phyloP scores from a whole-genome alignment of 2,329 filamentous ascomycete species.

The Onygena corvina region DNA sequence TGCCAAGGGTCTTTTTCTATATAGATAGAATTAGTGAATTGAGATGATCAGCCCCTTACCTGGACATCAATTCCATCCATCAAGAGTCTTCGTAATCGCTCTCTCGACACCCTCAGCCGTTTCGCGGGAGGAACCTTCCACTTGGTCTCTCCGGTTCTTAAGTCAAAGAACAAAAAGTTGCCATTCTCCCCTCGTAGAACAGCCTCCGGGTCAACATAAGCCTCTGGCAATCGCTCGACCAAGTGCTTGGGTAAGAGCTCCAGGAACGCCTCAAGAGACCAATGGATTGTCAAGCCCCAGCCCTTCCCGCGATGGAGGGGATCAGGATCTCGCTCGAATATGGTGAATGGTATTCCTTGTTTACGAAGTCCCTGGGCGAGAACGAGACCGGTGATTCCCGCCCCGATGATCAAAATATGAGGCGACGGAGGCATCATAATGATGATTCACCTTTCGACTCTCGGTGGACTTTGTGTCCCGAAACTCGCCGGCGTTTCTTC shows the following conservation, averaged over 20 bases:
- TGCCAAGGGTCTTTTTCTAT: background rate
- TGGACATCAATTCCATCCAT: slow-evolving; percentile 38
- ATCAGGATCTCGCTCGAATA: slow-evolving; percentile 10
- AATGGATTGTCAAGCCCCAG: slow-evolving; percentile 52
- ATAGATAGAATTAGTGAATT: background rate
- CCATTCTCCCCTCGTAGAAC: slow-evolving; percentile 38
- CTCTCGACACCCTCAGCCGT: slow-evolving; percentile 39
- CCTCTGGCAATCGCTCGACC: slow-evolving; percentile 32
- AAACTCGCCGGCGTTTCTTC: background rate
- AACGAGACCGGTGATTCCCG: slow-evolving; percentile 29
- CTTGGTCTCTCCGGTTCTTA: slow-evolving; percentile 39
- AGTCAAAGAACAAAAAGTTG: slow-evolving; percentile 45
- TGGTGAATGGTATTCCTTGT: slow-evolving; percentile 7
- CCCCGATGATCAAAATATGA: slow-evolving; percentile 28
- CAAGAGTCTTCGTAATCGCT: slow-evolving; percentile 37
- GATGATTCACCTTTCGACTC: too few relatives aligned
- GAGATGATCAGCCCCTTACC: slow-evolving; percentile 21
- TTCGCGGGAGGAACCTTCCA: slow-evolving; percentile 36
- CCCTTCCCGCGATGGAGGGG: slow-evolving; percentile 7
- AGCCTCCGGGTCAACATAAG: slow-evolving; percentile 44
- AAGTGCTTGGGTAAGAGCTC: slow-evolving; percentile 7
- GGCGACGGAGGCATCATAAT: slow-evolving; percentile 19
- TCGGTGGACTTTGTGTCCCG: background rate
- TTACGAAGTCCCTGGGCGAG: slow-evolving; percentile 30
- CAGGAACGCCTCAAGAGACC: slow-evolving; percentile 28